A percentile compares a stretch with the other conserved stretches of the same genome.
Conservation (phyloP, 2,329 filamentous ascomycete genomes). For the Sphaerulina musiva region DNA sequence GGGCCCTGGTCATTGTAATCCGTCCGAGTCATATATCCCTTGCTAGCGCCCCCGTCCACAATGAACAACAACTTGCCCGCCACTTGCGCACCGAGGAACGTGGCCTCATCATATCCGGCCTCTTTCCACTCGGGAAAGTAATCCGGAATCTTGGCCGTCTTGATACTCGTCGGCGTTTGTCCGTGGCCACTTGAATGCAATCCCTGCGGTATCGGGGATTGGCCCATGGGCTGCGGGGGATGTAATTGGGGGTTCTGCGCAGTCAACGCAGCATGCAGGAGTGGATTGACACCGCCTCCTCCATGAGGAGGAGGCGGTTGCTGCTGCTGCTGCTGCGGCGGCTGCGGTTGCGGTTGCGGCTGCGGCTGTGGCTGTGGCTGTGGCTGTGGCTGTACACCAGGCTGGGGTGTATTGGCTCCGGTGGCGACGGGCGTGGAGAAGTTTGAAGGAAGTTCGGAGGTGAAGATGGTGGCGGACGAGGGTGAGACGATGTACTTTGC, state of each 20-base stretch:
- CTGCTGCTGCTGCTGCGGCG: too few relatives aligned
- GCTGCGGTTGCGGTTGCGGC: slow-evolving; percentile 9
- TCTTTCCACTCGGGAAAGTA: slow-evolving; percentile 90
- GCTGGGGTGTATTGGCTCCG: slow-evolving; percentile 80
- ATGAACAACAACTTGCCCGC: slow-evolving; percentile 70
- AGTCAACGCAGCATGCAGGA: slow-evolving; percentile 84
- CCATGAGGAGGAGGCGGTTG: slow-evolving; percentile 38
- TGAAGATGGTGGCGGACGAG: slow-evolving; percentile 91
- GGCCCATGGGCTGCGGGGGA: slow-evolving; percentile 29
- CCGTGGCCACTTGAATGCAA: slow-evolving; percentile 50
- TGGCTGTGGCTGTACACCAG: slow-evolving; percentile 31
- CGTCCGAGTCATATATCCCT: slow-evolving; percentile 62
- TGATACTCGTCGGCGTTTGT: slow-evolving; percentile 79
- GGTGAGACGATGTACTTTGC: slow-evolving; percentile 86
- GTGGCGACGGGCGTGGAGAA: slow-evolving; percentile 86
- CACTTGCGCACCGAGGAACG: slow-evolving; percentile 82
- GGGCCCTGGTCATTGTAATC: slow-evolving; percentile 64
- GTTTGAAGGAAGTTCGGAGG: slow-evolving; percentile 89
- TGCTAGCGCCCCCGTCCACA: slow-evolving; percentile 58
- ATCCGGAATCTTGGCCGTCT: slow-evolving; percentile 67
- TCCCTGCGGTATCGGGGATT: slow-evolving; percentile 27
- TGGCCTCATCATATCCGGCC: slow-evolving; percentile 66
- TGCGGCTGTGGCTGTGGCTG: too few relatives aligned
- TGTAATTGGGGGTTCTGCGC: slow-evolving; percentile 51
- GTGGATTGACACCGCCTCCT: slow-evolving; percentile 62